Conservation (phyloP, 441 rosid species). For the Omphalea diandra region DNA sequence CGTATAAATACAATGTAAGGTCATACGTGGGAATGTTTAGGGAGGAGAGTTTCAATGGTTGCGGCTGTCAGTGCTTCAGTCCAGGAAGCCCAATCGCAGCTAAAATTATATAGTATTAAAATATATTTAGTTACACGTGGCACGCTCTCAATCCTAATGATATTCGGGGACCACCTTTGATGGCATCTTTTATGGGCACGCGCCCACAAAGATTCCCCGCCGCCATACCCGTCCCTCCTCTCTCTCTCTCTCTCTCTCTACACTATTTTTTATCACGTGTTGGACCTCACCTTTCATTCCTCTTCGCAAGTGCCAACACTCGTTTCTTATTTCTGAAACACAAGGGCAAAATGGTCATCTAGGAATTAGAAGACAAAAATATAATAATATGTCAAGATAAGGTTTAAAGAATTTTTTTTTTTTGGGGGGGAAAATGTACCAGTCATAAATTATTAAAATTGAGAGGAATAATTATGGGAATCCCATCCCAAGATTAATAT, state of each 20-base stretch:
- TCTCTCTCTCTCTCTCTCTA: conserved; percentile 2
- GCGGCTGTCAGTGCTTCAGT: conserved; percentile 48
- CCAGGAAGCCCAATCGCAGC: conserved; percentile 25
- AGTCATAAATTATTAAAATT: too few species aligned
- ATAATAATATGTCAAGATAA: too few species aligned
- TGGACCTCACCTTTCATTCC: neutral
- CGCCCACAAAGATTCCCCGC: conserved; percentile 56
- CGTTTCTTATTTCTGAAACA: neutral
- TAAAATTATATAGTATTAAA: neutral
- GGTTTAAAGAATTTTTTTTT: too few species aligned
- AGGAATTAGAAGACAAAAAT: neutral
- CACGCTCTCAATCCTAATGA: conserved; percentile 8
- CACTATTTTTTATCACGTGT: conserved; percentile 40
- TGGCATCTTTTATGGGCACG: conserved; percentile 39
- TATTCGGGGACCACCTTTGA: conserved; percentile 35
- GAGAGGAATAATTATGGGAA: too few species aligned
- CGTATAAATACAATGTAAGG: neutral
- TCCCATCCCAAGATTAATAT: too few species aligned
- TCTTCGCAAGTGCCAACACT: conserved; percentile 37
- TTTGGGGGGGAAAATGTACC: too few species aligned
- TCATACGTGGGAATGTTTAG: conserved; percentile 2
- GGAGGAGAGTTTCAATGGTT: conserved; percentile 43
- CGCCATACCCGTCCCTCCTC: conserved; percentile 31
- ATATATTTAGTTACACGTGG: conserved; percentile 34
- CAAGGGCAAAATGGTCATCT: neutral